phyloP scores from a whole-genome alignment of 1,284 basidiomycete genomes.

The Taiwanofungus camphoratus region DNA sequence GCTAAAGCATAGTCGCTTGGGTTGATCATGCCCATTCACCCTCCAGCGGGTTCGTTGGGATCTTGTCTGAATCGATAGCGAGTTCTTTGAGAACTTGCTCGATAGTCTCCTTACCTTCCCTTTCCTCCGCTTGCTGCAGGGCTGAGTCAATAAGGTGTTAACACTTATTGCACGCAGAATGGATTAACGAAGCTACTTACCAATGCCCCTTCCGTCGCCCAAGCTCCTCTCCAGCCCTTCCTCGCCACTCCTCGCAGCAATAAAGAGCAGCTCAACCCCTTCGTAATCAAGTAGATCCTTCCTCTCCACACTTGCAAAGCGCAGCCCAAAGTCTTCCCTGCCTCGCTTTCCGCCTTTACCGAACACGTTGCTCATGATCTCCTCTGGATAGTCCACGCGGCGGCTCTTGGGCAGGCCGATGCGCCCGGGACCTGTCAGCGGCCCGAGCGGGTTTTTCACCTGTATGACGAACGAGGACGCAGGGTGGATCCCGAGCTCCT shows the following conservation, averaged over 20 bases:
- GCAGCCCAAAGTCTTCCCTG: constrained; percentile 39
- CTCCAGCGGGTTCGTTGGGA: constrained; percentile 44
- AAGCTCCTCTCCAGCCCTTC: constrained; percentile 43
- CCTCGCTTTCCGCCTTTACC: constrained; percentile 37
- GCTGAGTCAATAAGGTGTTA: constrained; percentile 15
- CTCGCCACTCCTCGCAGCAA: constrained; percentile 47
- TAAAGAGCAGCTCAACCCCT: constrained; percentile 53
- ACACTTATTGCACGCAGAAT: constrained; percentile 7
- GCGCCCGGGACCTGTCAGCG: constrained; percentile 29
- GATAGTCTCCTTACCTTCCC: constrained; percentile 38
- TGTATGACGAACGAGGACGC: constrained; percentile 49
- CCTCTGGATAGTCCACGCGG: constrained; percentile 39
- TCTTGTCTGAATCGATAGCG: constrained; percentile 38
- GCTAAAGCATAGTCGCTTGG: too few relatives aligned
- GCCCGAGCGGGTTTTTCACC: constrained; percentile 52
- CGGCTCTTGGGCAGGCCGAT: constrained; percentile 31
- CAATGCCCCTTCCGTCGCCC: constrained; percentile 46
- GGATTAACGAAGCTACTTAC: constrained; percentile 24
- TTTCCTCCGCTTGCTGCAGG: constrained; percentile 25
- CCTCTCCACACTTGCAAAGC: constrained; percentile 51
- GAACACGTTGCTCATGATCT: constrained; percentile 43
- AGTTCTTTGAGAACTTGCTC: constrained; percentile 47
- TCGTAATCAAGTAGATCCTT: constrained; percentile 50
- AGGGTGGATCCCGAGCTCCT: constrained; percentile 42
- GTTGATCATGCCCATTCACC: constrained; percentile 38